A percentile compares a stretch with the other conserved stretches of the same genome.
Evolutionary conservation across 306 rosid species (phyloP).

Genomic region (Chamaecrista fasciculata): DNA sequence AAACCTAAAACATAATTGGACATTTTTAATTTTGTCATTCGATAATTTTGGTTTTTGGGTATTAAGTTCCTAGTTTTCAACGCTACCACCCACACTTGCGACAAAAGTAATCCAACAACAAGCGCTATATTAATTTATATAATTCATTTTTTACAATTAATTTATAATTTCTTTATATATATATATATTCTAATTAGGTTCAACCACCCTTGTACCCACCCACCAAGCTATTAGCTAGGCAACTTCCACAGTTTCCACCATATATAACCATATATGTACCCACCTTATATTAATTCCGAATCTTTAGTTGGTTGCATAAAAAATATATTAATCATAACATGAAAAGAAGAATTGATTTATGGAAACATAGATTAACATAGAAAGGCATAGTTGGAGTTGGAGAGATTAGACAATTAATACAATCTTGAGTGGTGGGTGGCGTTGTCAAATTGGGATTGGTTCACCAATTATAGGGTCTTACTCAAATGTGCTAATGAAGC

Average conservation of each 20-base stretch:
- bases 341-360: background rate
- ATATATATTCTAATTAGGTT: background rate
- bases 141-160: background rate
- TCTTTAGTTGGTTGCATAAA: constrained; percentile 5
- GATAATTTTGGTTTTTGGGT: constrained; percentile 5
- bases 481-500: background rate
- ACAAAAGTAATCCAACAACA: constrained; percentile 35
- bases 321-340: constrained; percentile 5
- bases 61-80: constrained; percentile 52
- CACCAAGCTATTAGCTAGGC: background rate
- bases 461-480: constrained; percentile 10
- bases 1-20: background rate
- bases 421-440: constrained; percentile 17
- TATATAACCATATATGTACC: background rate
- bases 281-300: background rate
- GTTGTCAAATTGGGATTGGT: constrained; percentile 1
- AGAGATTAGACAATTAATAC: background rate
- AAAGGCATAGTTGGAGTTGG: background rate
- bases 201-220: constrained; percentile 21
- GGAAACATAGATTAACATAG: background rate
- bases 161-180: background rate
- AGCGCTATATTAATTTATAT: constrained; percentile 30
- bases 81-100: constrained; percentile 44
- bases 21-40: constrained; percentile 17
- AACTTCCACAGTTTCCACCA: background rate